These are phyloP conservation scores for Aspergillus puulaauensis DNA, from an alignment of 2,329 filamentous ascomycete genomes.

Conservation along the genomic window DNA sequence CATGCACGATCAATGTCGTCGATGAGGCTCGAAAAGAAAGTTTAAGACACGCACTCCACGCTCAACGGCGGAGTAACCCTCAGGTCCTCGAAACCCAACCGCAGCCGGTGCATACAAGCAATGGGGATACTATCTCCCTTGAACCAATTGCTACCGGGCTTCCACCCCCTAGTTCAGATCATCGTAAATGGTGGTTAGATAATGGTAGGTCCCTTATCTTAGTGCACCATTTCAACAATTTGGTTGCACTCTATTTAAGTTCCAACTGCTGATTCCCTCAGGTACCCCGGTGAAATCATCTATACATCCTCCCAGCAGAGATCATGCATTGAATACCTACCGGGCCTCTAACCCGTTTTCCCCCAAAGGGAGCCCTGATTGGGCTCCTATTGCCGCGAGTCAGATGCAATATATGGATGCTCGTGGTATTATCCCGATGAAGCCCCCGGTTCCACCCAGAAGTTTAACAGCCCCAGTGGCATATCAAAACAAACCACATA, in stretches of 20 bases:
- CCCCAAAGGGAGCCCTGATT: conserved; percentile 73
- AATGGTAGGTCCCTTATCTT: conserved; percentile 45
- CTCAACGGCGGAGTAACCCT: conserved; percentile 63
- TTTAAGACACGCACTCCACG: conserved; percentile 74
- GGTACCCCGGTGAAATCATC: conserved; percentile 73
- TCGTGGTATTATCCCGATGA: conserved; percentile 10
- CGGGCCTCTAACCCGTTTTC: conserved; percentile 81
- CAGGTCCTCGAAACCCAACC: conserved; percentile 35
- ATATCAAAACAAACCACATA: neutral
- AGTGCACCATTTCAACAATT: neutral
- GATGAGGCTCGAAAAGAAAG: conserved; percentile 71
- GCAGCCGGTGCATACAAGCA: conserved; percentile 38
- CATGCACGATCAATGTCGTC: conserved; percentile 77
- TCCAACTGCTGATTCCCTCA: conserved; percentile 1
- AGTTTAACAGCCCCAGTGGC: neutral
- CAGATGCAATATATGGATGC: conserved; percentile 14
- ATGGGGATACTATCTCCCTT: conserved; percentile 79
- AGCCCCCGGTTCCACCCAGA: conserved; percentile 26
- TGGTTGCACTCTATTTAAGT: conserved; percentile 7
- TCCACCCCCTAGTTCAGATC: conserved; percentile 62
- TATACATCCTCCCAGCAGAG: conserved; percentile 63
- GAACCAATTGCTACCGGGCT: conserved; percentile 78
- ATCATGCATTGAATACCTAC: conserved; percentile 68
- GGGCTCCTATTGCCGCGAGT: conserved; percentile 56
- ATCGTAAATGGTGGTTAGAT: conserved; percentile 66